Evolutionary conservation across 805 yeast species (phyloP).

Genomic region (Saturnispora besseyi): DNA sequence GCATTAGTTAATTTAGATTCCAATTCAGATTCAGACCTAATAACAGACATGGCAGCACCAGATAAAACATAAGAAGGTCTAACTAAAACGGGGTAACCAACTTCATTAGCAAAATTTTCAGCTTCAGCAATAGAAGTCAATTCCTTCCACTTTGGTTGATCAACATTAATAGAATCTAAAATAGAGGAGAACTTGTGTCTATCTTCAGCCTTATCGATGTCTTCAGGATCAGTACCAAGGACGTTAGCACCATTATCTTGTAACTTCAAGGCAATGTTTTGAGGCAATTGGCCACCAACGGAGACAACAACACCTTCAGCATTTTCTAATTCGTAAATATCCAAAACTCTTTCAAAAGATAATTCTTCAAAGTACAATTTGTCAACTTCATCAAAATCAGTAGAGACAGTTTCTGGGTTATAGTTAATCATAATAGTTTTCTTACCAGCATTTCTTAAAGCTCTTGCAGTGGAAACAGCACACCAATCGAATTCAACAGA

Average conservation of each 20-base stretch:
- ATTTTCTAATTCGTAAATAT: constrained; percentile 86
- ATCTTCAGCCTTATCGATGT: constrained; percentile 95
- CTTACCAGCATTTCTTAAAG: constrained; percentile 74
- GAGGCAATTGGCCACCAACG: constrained; percentile 97
- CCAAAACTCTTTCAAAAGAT: constrained; percentile 92
- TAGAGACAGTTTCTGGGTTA: constrained; percentile 98
- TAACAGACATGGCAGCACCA: constrained; percentile 98
- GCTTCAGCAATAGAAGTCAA: constrained; percentile 82
- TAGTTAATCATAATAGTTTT: constrained; percentile 96
- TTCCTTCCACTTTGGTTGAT: constrained; percentile 98
- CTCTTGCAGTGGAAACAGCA: constrained; percentile 94
- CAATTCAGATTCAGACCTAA: constrained; percentile 68
- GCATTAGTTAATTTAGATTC: constrained; percentile 79
- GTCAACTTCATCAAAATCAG: constrained; percentile 97
- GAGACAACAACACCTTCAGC: constrained; percentile 90
- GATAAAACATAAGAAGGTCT: constrained; percentile 96
- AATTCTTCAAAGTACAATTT: constrained; percentile 93
- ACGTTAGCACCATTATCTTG: constrained; percentile 80
- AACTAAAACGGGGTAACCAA: constrained; percentile 90
- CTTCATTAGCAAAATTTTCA: constrained; percentile 70
- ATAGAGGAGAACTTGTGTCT: constrained; percentile 96
- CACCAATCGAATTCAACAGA: constrained; percentile 99
- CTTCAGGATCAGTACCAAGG: constrained; percentile 89
- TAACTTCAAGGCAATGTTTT: constrained; percentile 83
- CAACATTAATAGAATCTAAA: constrained; percentile 84